phyloP scores from a whole-genome alignment of 1,139 yeast genomes.

The Nakaseomyces sp. region DNA sequence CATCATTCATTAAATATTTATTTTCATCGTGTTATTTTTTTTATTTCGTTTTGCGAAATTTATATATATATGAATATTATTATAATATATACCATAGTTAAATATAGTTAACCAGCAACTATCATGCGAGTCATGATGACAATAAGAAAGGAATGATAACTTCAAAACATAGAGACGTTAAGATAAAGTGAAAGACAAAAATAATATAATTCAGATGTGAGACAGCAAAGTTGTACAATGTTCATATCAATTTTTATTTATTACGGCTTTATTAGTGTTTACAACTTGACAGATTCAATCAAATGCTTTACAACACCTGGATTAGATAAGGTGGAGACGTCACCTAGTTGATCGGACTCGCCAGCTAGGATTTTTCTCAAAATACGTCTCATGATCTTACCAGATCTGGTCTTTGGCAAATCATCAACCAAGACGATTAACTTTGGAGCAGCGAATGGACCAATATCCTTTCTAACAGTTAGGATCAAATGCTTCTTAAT shows the following conservation, averaged over 20 bases:
- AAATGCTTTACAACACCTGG: conserved; percentile 61
- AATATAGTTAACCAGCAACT: conserved; percentile 5
- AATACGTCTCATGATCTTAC: conserved; percentile 78
- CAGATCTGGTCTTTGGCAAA: conserved; percentile 76
- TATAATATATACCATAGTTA: neutral
- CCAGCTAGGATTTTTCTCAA: conserved; percentile 70
- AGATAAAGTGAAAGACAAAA: too few species aligned
- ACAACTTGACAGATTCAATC: conserved; percentile 47
- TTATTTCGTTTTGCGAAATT: neutral
- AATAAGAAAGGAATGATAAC: neutral
- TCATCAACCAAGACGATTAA: conserved; percentile 62
- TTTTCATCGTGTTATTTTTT: neutral
- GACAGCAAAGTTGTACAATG: too few species aligned
- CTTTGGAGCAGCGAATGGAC: conserved; percentile 80
- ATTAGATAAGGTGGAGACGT: conserved; percentile 66
- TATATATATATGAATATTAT: neutral
- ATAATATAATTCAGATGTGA: too few species aligned
- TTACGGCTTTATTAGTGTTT: too few species aligned
- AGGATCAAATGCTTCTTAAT: conserved; percentile 60
- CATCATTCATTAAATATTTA: too few species aligned
- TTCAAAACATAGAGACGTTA: neutral
- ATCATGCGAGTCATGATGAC: conserved; percentile 3
- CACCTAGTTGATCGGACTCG: conserved; percentile 72
- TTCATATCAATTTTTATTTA: too few species aligned
- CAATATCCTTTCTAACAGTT: conserved; percentile 71